Evolutionary conservation across 2,329 filamentous ascomycete genomes (phyloP).

Genomic region (Fonsecaea multimorphosa): DNA sequence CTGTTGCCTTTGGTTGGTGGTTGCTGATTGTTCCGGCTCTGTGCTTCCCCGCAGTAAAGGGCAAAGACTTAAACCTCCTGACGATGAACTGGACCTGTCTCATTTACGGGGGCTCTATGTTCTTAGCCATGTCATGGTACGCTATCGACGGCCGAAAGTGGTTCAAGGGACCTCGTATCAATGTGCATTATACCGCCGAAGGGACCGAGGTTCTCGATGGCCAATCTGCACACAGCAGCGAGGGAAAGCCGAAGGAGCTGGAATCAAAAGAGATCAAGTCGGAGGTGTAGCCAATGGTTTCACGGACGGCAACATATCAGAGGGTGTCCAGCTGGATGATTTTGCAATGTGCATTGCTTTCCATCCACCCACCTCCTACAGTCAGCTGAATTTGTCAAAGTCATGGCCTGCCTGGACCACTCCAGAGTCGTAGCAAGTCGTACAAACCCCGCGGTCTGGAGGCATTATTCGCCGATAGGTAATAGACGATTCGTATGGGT

Average conservation of each 20-base stretch:
- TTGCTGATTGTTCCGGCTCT: constrained; percentile 43
- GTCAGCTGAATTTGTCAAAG: background rate
- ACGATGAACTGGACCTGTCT: constrained; percentile 46
- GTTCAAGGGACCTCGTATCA: constrained; percentile 45
- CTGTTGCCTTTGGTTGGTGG: constrained; percentile 42
- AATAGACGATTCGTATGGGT: background rate
- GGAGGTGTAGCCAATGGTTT: constrained; percentile 1
- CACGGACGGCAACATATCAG: background rate
- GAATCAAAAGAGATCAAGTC: constrained; percentile 15
- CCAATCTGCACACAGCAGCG: constrained; percentile 10
- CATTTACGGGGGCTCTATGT: constrained; percentile 45
- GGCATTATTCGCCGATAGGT: background rate
- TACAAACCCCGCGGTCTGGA: background rate
- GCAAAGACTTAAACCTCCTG: constrained; percentile 39
- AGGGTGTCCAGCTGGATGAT: background rate
- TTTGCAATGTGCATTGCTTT: background rate
- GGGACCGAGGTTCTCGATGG: constrained; percentile 22
- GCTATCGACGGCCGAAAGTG: constrained; percentile 43
- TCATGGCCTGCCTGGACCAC: background rate
- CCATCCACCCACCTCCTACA: background rate
- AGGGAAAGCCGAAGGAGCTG: constrained; percentile 11
- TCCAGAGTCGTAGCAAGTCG: constrained; percentile 5
- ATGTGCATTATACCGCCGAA: constrained; percentile 36
- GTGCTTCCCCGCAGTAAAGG: constrained; percentile 44
- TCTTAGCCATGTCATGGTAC: constrained; percentile 42